Conservation (phyloP, 768 basidiomycete genomes). For the Boletus coccyginus region DNA sequence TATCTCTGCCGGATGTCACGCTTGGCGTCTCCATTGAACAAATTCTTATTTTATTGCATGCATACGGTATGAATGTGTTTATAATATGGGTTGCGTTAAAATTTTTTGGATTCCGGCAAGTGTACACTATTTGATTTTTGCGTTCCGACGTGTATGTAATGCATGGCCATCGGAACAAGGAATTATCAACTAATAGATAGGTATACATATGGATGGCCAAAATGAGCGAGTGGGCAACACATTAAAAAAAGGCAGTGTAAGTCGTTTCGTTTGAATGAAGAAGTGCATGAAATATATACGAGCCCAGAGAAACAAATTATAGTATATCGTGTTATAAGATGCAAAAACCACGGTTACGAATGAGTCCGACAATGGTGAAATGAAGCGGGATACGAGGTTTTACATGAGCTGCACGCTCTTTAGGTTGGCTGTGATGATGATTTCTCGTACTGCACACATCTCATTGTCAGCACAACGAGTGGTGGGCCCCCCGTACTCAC, state of each 20-base stretch:
- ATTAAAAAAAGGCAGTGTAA: constrained; percentile 13
- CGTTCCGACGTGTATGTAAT: too few species aligned
- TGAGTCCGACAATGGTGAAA: constrained; percentile 8
- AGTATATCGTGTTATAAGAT: constrained; percentile 16
- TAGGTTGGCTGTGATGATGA: constrained; percentile 65
- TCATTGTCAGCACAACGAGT: background rate
- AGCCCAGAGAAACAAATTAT: constrained; percentile 13
- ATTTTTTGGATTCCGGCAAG: too few species aligned
- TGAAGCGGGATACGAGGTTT: constrained; percentile 4
- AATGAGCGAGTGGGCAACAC: background rate
- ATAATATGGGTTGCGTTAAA: too few species aligned
- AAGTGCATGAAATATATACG: constrained; percentile 15
- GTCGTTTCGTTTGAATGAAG: constrained; percentile 7
- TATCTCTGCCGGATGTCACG: too few species aligned
- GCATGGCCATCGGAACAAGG: background rate
- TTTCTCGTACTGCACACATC: constrained; percentile 54
- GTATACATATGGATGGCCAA: constrained; percentile 18
- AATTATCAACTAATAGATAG: constrained; percentile 21
- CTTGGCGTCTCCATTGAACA: too few species aligned
- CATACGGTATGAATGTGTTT: too few species aligned
- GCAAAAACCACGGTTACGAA: constrained; percentile 7
- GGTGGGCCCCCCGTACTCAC: constrained; percentile 38
- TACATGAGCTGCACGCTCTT: constrained; percentile 46
- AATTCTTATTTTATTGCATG: too few species aligned
- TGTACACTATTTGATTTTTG: too few species aligned